These are phyloP conservation scores for Russula brevipes DNA, from an alignment of 768 basidiomycete genomes.

Conservation along the genomic window DNA sequence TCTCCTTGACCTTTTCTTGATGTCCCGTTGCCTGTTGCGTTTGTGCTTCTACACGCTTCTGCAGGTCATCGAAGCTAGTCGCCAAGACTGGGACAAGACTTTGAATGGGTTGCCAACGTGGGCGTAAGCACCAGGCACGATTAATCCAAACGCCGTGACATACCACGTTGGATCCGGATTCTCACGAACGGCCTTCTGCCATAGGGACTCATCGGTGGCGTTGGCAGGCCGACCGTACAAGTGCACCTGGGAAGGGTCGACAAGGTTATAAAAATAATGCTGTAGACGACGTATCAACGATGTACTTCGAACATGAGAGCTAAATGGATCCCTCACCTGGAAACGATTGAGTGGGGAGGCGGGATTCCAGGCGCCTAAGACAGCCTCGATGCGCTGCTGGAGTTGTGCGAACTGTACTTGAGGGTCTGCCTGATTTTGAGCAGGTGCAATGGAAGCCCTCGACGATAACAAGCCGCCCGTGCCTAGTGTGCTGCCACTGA, in stretches of 20 bases:
- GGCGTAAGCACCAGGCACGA: conserved; percentile 5
- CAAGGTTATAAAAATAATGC: conserved; percentile 83
- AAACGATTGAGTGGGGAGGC: conserved; percentile 66
- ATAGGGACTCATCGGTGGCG: conserved; percentile 62
- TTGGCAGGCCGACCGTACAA: conserved; percentile 69
- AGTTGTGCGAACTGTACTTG: conserved; percentile 53
- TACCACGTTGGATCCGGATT: conserved; percentile 81
- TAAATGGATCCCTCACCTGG: conserved; percentile 47
- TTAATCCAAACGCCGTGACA: conserved; percentile 26
- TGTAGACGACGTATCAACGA: conserved; percentile 29
- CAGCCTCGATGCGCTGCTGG: conserved; percentile 53
- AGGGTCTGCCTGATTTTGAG: conserved; percentile 52
- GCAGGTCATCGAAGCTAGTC: conserved; percentile 75
- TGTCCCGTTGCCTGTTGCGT: conserved; percentile 59
- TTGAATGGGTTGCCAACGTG: background rate
- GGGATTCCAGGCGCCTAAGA: conserved; percentile 70
- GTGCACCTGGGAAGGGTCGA: conserved; percentile 60
- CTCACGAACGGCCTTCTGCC: conserved; percentile 74
- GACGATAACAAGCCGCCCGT: conserved; percentile 25
- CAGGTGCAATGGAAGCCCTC: conserved; percentile 32
- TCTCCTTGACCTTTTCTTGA: conserved; percentile 64
- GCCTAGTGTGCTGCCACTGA: conserved; percentile 26
- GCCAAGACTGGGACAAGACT: conserved; percentile 80
- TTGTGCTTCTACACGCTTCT: conserved; percentile 74
- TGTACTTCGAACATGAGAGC: background rate